Evolutionary conservation across 192 early-diverging fungal genomes (phyloP).

Genomic region (Coemansia sp.): DNA sequence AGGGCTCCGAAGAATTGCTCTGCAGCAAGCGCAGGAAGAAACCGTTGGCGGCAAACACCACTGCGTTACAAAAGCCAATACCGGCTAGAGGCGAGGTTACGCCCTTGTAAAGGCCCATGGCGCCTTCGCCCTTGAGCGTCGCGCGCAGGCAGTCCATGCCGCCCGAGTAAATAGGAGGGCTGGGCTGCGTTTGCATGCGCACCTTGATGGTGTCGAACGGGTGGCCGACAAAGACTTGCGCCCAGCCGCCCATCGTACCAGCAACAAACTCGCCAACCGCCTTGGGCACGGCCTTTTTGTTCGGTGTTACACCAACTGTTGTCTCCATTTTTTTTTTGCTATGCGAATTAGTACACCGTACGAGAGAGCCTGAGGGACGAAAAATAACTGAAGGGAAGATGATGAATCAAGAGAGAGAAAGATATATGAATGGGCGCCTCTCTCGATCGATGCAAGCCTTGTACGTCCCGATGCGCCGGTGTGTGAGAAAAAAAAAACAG

Average conservation of each 20-base stretch:
- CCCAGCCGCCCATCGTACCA: slow-evolving; percentile 63
- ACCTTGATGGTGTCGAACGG: slow-evolving; percentile 89
- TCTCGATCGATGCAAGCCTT: slow-evolving; percentile 7
- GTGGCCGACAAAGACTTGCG: slow-evolving; percentile 70
- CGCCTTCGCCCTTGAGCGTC: slow-evolving; percentile 78
- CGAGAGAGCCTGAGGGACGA: not conserved
- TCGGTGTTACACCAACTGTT: slow-evolving; percentile 23
- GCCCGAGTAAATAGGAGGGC: slow-evolving; percentile 62
- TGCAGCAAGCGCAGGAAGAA: slow-evolving; percentile 63
- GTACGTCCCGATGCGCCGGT: not conserved
- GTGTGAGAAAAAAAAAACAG: not conserved
- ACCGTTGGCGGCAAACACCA: slow-evolving; percentile 81
- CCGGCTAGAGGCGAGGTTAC: slow-evolving; percentile 79
- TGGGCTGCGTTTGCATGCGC: slow-evolving; percentile 68
- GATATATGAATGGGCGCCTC: not conserved
- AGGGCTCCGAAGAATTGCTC: slow-evolving; percentile 52
- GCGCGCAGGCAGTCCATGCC: slow-evolving; percentile 81
- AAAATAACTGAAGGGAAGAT: not conserved
- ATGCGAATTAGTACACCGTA: not conserved
- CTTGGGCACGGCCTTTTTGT: slow-evolving; percentile 38
- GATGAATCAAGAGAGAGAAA: not conserved
- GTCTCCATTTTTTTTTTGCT: slow-evolving; percentile 26
- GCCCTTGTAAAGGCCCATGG: slow-evolving; percentile 80
- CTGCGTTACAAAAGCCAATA: slow-evolving; percentile 81
- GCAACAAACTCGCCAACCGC: slow-evolving; percentile 47